phyloP scores from a whole-genome alignment of 2,329 filamentous ascomycete species.

The Trichoderma sp. region DNA sequence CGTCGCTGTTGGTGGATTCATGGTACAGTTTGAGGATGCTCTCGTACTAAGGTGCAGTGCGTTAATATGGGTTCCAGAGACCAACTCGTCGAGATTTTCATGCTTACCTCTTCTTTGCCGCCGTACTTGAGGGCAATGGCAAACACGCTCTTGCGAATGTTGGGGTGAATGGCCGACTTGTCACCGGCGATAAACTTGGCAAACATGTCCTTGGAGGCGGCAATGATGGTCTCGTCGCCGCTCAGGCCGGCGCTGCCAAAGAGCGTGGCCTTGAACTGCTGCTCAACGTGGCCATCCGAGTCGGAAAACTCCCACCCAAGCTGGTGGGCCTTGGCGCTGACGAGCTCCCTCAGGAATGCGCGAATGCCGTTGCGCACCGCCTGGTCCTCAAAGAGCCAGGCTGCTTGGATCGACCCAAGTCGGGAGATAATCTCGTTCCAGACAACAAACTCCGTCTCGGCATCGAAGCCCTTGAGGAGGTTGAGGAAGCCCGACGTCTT shows the following conservation, averaged over 20 bases:
- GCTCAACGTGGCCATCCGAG: conserved; percentile 82
- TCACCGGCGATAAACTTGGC: conserved; percentile 80
- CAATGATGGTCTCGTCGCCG: conserved; percentile 76
- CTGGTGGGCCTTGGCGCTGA: conserved; percentile 78
- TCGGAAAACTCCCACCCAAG: conserved; percentile 87
- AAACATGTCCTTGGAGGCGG: conserved; percentile 88
- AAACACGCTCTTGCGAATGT: conserved; percentile 85
- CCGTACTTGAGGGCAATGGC: conserved; percentile 82
- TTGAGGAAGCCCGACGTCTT: conserved; percentile 88
- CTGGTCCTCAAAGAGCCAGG: conserved; percentile 80
- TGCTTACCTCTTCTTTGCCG: conserved; percentile 73
- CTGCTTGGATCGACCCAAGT: conserved; percentile 74
- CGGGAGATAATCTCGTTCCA: conserved; percentile 90
- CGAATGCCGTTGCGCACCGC: conserved; percentile 74
- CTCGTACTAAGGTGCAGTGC: conserved; percentile 62
- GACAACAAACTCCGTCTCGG: conserved; percentile 86
- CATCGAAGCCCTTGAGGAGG: conserved; percentile 79
- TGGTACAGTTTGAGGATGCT: conserved; percentile 74
- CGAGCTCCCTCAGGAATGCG: conserved; percentile 77
- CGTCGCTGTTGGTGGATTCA: conserved; percentile 69
- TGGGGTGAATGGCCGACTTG: conserved; percentile 81
- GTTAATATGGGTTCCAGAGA: conserved; percentile 27
- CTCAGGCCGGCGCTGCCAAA: conserved; percentile 81
- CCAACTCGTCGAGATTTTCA: too few relatives aligned
- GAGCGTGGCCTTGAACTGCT: conserved; percentile 91